Conservation (phyloP, 2,329 filamentous ascomycete genomes). For the Chaetomium strumarium region DNA sequence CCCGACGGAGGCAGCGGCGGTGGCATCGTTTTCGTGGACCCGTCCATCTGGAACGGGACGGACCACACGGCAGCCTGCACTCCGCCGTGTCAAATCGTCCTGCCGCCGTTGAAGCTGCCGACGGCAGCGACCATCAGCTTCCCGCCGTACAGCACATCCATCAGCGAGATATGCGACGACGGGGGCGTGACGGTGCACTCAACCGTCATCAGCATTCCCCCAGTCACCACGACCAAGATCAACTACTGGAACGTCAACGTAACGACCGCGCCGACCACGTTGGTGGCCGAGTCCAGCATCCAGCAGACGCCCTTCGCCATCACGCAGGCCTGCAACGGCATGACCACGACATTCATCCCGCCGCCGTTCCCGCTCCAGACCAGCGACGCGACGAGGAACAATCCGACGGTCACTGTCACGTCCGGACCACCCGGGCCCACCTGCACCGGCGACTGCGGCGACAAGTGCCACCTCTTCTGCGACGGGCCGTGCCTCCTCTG, state of each 20-base stretch:
- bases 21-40: background rate
- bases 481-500: too few relatives aligned
- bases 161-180: background rate
- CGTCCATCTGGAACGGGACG: conserved; percentile 1
- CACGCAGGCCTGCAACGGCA: too few relatives aligned
- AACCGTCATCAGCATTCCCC: conserved; percentile 7
- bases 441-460: too few relatives aligned
- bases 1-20: background rate
- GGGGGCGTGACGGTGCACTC: background rate
- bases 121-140: background rate
- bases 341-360: too few relatives aligned
- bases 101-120: conserved; percentile 3
- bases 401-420: too few relatives aligned
- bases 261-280: too few relatives aligned
- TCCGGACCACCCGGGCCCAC: too few relatives aligned
- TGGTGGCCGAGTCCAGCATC: too few relatives aligned
- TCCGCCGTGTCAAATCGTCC: conserved; percentile 3
- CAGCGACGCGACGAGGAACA: too few relatives aligned
- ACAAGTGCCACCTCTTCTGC: too few relatives aligned
- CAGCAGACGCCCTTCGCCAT: too few relatives aligned
- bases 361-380: too few relatives aligned
- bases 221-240: background rate
- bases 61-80: background rate
- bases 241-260: conserved; percentile 1
- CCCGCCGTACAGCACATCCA: conserved; percentile 1